Evolutionary conservation across 306 rosid genomes (phyloP).

Genomic region (Cicer yamashitae): DNA sequence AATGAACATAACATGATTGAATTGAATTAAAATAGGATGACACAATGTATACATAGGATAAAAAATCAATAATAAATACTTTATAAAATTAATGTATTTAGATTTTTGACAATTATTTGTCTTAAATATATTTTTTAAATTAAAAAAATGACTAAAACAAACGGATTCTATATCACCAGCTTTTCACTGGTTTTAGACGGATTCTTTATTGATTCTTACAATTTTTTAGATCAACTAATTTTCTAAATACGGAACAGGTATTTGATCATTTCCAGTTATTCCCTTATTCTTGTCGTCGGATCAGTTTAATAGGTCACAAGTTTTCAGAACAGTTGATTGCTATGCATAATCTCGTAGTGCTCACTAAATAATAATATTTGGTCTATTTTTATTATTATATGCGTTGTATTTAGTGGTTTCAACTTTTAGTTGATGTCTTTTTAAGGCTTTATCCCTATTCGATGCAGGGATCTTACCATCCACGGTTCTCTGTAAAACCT

Average conservation of each 20-base stretch:
- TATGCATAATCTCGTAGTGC: background rate
- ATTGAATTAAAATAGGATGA: too few species aligned
- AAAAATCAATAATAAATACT: background rate
- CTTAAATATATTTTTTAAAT: background rate
- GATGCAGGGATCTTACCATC: background rate
- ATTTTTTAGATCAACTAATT: background rate
- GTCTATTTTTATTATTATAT: background rate
- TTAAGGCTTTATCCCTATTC: background rate
- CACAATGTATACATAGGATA: background rate
- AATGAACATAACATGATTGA: background rate
- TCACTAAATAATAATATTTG: background rate
- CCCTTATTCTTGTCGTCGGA: background rate
- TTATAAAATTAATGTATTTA: too few species aligned
- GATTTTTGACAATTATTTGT: background rate
- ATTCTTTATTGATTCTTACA: background rate
- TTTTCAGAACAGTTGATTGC: background rate
- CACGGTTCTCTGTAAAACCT: background rate
- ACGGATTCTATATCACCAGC: background rate
- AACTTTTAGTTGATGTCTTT: background rate
- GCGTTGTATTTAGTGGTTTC: background rate
- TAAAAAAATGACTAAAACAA: background rate
- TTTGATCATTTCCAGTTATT: background rate
- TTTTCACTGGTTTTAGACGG: background rate
- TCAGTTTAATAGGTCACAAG: background rate
- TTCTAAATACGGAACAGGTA: background rate